Evolutionary conservation across 306 rosid species (phyloP), one percentile per base, ranked within the genome.

Genomic region (Morella rubra): DNA sequence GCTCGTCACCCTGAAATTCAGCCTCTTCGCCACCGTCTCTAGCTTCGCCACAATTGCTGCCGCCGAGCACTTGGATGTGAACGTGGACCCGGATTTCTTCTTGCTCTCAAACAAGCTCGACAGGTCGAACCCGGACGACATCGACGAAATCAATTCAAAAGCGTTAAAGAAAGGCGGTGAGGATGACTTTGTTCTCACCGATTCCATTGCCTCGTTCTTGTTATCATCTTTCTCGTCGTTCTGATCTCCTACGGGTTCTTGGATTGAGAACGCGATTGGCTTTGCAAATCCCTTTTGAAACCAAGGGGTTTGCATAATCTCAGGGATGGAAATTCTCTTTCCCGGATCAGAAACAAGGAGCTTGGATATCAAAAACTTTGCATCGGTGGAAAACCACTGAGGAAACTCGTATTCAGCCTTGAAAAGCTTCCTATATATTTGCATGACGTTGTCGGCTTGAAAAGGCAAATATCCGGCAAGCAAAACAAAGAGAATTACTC

Each of bases 81-180:
- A 93, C 79, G 79, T 73, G 0, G 98, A 91, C 0, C 87, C 83
- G 0, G 83, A 66, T 32, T 81, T 86, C 80, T 81, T 91, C 81
- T 85, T 76, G 1, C 74, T 88, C 88, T 93, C 97, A 6, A 93
- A 93, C 86, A 93, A 69, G 69, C 62, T 90, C 16, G 93, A 88
- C 42, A 93, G 74, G 71, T 93, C 92, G 62, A 93, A 91, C 4
- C 97, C 96, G 7, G 87, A 82, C 0, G 98, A 91, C 81, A 93
- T 76, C 0, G 97, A 87, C 0, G 98, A 89, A 12, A 93, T 90
- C 9, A 93, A 87, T 84, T 93, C 93, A 47, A 91, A 93, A 0
- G 97, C 98, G 8, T 93, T 93, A 77, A 84, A 90, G 74, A 90
- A 93, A 1, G 91, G 92, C 0, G 96, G 89, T 4, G 71, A 66